These are phyloP conservation scores for Backusella parvicylindrica DNA, from an alignment of 192 early-diverging fungal genomes.

Conservation along the genomic window DNA sequence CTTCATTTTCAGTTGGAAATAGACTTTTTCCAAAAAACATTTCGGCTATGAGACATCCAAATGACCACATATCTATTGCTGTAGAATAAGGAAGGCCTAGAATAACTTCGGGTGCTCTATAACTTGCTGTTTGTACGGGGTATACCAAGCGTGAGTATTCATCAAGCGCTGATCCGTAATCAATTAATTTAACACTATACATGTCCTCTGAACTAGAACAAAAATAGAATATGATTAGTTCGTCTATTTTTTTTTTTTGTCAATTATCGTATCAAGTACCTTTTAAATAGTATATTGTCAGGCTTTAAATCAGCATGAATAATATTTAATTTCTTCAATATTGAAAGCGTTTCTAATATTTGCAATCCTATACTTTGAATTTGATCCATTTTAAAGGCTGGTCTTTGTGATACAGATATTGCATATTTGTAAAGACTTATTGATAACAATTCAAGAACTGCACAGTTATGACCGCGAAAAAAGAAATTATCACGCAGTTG, in stretches of 20 bases:
- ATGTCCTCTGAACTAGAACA: constrained; percentile 72
- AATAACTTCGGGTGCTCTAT: constrained; percentile 93
- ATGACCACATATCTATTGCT: constrained; percentile 99
- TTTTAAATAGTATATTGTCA: constrained; percentile 92
- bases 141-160: constrained; percentile 83
- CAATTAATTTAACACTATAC: constrained; percentile 94
- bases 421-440: constrained; percentile 90
- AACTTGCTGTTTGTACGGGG: constrained; percentile 97
- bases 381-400: constrained; percentile 84
- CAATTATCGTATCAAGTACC: constrained; percentile 36
- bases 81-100: constrained; percentile 87
- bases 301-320: constrained; percentile 99
- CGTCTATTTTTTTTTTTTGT: neutral
- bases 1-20: constrained; percentile 93
- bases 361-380: constrained; percentile 88
- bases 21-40: constrained; percentile 89
- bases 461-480: constrained; percentile 87
- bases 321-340: constrained; percentile 78
- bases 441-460: constrained; percentile 93
- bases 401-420: constrained; percentile 49
- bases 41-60: constrained; percentile 97
- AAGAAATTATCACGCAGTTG: constrained; percentile 88
- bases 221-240: neutral
- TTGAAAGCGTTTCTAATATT: constrained; percentile 82
- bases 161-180: constrained; percentile 96